phyloP scores from a whole-genome alignment of 2,329 filamentous ascomycete species.

The Colletotrichum orbiculare region DNA sequence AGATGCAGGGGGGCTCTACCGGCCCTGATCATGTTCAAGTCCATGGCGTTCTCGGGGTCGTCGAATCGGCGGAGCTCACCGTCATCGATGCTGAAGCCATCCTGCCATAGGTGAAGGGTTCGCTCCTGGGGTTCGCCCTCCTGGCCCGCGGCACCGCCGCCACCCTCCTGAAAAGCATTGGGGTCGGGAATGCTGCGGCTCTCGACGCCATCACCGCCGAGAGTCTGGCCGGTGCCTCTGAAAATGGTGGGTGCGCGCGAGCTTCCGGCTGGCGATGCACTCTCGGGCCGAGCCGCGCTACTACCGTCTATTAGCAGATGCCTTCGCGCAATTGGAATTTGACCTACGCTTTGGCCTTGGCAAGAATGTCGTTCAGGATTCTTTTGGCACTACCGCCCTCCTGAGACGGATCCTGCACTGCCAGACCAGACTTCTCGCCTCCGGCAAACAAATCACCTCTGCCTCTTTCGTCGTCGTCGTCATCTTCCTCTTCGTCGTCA shows the following conservation, averaged over 20 bases:
- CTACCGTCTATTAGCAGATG: constrained; percentile 48
- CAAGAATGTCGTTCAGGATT: constrained; percentile 72
- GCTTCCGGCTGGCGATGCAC: constrained; percentile 60
- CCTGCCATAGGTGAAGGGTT: constrained; percentile 81
- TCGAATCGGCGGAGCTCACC: constrained; percentile 82
- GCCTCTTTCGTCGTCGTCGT: constrained; percentile 67
- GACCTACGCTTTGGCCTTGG: constrained; percentile 71
- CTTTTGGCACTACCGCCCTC: constrained; percentile 59
- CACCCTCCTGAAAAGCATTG: constrained; percentile 44
- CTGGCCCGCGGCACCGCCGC: constrained; percentile 45
- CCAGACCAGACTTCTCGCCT: constrained; percentile 83
- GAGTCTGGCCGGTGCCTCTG: constrained; percentile 77
- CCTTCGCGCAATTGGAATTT: not conserved
- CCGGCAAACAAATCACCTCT: constrained; percentile 81
- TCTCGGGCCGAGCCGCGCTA: constrained; percentile 68
- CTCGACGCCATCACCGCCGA: constrained; percentile 81
- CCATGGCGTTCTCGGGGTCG: constrained; percentile 78
- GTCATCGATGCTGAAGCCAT: constrained; percentile 88
- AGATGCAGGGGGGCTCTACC: constrained; percentile 82
- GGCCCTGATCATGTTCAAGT: constrained; percentile 79
- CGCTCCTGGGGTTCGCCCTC: constrained; percentile 68
- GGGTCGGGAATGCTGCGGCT: constrained; percentile 77
- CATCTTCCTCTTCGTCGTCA: constrained; percentile 66
- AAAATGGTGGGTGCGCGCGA: constrained; percentile 67
- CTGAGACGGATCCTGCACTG: constrained; percentile 71